These are phyloP conservation scores for Gautieria morchelliformis DNA, from an alignment of 768 basidiomycete genomes.

Conservation along the genomic window DNA sequence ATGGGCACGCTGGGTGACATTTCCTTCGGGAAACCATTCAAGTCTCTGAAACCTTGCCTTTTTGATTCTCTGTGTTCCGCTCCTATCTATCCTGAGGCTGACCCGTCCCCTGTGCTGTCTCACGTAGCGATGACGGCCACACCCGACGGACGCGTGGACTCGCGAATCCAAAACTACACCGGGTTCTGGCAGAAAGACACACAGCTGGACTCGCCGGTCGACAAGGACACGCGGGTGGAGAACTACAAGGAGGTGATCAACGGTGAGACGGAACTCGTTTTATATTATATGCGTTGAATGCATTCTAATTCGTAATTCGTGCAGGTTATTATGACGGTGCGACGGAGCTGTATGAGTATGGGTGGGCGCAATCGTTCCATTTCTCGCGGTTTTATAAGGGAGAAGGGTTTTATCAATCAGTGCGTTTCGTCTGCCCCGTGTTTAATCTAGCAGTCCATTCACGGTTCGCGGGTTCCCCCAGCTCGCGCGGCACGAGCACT, in stretches of 20 bases:
- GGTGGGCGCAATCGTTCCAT: conserved; percentile 88
- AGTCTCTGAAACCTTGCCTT: conserved; percentile 53
- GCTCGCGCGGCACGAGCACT: conserved; percentile 94
- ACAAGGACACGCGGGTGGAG: conserved; percentile 65
- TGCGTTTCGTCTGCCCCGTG: conserved; percentile 4
- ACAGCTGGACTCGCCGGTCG: conserved; percentile 49
- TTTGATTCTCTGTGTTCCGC: background rate
- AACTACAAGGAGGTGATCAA: conserved; percentile 93
- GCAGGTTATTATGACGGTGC: conserved; percentile 95
- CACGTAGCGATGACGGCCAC: conserved; percentile 15
- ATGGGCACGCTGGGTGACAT: conserved; percentile 40
- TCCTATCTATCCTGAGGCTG: background rate
- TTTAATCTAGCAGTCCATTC: background rate
- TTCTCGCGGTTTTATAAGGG: conserved; percentile 97
- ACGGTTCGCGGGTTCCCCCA: conserved; percentile 27
- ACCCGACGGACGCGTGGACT: conserved; percentile 50
- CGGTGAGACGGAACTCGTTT: conserved; percentile 42
- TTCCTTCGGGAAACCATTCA: conserved; percentile 73
- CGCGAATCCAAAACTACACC: conserved; percentile 77
- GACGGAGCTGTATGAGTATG: conserved; percentile 91
- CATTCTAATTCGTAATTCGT: background rate
- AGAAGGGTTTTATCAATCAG: conserved; percentile 33
- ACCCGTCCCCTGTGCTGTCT: background rate
- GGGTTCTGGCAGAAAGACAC: conserved; percentile 88
- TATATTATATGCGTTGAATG: background rate